Percentiles rank a stretch among this genome's conserved stretches.
Evolutionary conservation across 306 rosid species (phyloP).

Genomic region (Ormosia semicastrata): DNA sequence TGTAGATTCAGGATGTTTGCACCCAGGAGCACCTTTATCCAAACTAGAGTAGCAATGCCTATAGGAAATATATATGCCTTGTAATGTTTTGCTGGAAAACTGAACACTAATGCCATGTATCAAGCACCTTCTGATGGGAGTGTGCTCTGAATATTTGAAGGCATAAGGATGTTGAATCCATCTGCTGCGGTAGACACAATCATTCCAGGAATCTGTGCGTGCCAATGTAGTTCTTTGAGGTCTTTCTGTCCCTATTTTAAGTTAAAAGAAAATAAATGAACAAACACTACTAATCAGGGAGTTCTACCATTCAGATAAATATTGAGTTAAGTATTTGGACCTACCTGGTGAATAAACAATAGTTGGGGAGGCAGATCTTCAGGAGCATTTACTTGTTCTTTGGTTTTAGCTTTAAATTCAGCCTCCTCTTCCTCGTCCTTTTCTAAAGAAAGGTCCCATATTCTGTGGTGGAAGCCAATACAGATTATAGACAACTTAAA

Average conservation of each 20-base stretch:
- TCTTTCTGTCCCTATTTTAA: slow-evolving; percentile 83
- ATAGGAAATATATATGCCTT: background rate
- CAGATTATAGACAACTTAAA: background rate
- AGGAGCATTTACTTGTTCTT: slow-evolving; percentile 82
- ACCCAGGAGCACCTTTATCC: background rate
- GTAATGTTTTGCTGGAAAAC: background rate
- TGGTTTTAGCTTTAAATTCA: slow-evolving; percentile 77
- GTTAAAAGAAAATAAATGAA: background rate
- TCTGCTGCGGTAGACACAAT: slow-evolving; percentile 88
- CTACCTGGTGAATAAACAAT: slow-evolving; percentile 88
- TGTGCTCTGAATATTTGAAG: slow-evolving; percentile 82
- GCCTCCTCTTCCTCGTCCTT: slow-evolving; percentile 97
- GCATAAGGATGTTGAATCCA: slow-evolving; percentile 92
- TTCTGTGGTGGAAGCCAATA: slow-evolving; percentile 48
- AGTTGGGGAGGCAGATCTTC: slow-evolving; percentile 97
- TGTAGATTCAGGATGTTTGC: background rate
- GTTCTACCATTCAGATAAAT: background rate
- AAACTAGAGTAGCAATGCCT: background rate
- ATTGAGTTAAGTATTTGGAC: background rate
- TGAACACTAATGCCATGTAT: background rate
- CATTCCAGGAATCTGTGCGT: slow-evolving; percentile 95
- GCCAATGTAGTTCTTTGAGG: slow-evolving; percentile 95
- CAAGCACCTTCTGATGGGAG: slow-evolving; percentile 64
- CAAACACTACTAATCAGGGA: background rate
- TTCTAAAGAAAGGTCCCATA: slow-evolving; percentile 96